A percentile compares a stretch with the other conserved stretches of the same genome.
phyloP scores from a whole-genome alignment of 2,329 filamentous ascomycete genomes.

The Penicillium paneum region DNA sequence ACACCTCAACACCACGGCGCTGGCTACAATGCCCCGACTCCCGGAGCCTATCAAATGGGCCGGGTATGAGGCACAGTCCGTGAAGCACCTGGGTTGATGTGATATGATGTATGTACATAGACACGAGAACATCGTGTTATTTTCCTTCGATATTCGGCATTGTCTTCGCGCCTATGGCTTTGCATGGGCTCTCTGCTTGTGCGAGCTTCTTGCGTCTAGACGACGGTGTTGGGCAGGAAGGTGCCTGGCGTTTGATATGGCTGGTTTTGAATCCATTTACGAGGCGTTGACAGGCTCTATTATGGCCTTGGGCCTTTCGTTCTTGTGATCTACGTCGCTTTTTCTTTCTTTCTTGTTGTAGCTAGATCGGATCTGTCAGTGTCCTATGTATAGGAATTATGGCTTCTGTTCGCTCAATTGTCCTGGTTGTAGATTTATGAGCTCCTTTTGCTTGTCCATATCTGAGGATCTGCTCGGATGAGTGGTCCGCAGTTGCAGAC shows the following conservation, averaged over 20 bases:
- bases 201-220: slow-evolving; percentile 22
- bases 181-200: slow-evolving; percentile 20
- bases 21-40: slow-evolving; percentile 66
- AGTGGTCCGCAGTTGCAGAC: neutral
- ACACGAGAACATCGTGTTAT: slow-evolving; percentile 28
- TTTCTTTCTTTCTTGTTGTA: slow-evolving; percentile 5
- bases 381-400: slow-evolving; percentile 5
- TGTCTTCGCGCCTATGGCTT: slow-evolving; percentile 25
- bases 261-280: slow-evolving; percentile 28
- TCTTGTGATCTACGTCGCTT: slow-evolving; percentile 10
- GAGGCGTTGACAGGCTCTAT: slow-evolving; percentile 18
- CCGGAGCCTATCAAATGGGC: slow-evolving; percentile 64
- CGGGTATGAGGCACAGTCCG: slow-evolving; percentile 26
- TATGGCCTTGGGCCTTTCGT: slow-evolving; percentile 9
- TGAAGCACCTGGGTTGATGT: slow-evolving; percentile 19
- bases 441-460: neutral
- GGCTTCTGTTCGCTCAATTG: neutral
- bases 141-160: slow-evolving; percentile 25
- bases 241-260: slow-evolving; percentile 32
- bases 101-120: slow-evolving; percentile 41
- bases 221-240: slow-evolving; percentile 28
- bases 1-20: slow-evolving; percentile 50
- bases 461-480: neutral
- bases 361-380: slow-evolving; percentile 8
- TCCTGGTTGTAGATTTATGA: neutral